phyloP scores from a whole-genome alignment of 106 monocot species.

The Dendrobium catenatum region DNA sequence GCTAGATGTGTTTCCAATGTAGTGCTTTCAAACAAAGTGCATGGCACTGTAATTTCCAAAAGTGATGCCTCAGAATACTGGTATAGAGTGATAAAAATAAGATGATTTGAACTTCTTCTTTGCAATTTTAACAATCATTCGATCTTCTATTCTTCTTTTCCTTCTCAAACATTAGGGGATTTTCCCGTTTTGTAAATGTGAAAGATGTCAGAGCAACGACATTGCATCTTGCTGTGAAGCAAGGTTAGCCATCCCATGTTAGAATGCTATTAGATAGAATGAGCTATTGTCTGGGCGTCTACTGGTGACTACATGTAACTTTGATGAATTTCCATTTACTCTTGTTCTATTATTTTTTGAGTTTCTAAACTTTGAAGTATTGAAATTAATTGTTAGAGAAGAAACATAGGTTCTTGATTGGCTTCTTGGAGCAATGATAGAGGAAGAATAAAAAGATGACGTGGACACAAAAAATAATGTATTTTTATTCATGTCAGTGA shows the following conservation, averaged over 20 bases:
- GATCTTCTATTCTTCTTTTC: background rate
- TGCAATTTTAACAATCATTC: background rate
- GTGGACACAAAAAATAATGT: too few relatives aligned
- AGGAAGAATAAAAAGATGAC: too few relatives aligned
- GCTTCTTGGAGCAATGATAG: too few relatives aligned
- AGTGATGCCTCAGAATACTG: constrained; percentile 26
- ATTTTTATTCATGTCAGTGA: too few relatives aligned
- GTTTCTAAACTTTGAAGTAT: background rate
- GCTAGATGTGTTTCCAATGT: too few relatives aligned
- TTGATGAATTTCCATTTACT: background rate
- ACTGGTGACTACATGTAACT: constrained; percentile 59
- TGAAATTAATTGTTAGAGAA: too few relatives aligned
- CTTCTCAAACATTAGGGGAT: constrained; percentile 50
- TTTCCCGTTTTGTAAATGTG: constrained; percentile 81
- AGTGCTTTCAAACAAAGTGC: too few relatives aligned
- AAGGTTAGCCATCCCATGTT: constrained; percentile 40
- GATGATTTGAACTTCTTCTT: background rate
- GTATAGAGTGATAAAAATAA: constrained; percentile 17
- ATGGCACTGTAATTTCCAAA: too few relatives aligned
- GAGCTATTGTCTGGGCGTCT: constrained; percentile 61
- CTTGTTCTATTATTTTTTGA: background rate
- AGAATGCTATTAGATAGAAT: constrained; percentile 65
- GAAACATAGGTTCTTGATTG: too few relatives aligned
- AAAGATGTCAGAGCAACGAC: constrained; percentile 72
- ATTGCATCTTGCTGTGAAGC: constrained; percentile 75